Percentiles rank a stretch among this genome's conserved stretches.
Evolutionary conservation across 495 filamentous ascomycete genomes (phyloP).

Genomic region (Oleoguttula mirabilis): DNA sequence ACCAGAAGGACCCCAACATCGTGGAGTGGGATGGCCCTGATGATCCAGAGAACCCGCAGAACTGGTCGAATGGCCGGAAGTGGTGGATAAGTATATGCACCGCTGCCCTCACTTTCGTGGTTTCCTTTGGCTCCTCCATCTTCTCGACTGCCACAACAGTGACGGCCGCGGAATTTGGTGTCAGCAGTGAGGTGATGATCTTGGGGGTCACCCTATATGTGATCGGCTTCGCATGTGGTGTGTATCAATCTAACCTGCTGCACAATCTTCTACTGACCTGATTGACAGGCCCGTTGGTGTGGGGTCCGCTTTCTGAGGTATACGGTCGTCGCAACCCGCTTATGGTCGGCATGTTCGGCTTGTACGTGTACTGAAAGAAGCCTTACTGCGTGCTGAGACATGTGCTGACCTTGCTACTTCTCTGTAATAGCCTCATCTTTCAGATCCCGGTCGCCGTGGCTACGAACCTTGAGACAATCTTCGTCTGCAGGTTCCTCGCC

Average conservation of each 20-base stretch:
- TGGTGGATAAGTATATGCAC: slow-evolving; percentile 25
- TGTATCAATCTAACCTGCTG: too few species aligned
- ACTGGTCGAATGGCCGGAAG: slow-evolving; percentile 15
- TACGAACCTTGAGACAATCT: slow-evolving; percentile 44
- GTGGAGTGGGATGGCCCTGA: slow-evolving; percentile 16
- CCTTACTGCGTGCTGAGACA: too few species aligned
- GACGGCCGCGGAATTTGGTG: slow-evolving; percentile 36
- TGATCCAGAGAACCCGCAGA: slow-evolving; percentile 18
- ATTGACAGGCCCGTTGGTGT: slow-evolving; percentile 35
- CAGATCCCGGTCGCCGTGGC: slow-evolving; percentile 51
- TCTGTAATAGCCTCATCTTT: too few species aligned
- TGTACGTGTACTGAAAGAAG: too few species aligned
- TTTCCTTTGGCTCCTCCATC: slow-evolving; percentile 46
- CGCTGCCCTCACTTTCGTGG: slow-evolving; percentile 42
- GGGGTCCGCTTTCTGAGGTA: slow-evolving; percentile 45
- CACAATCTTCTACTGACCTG: too few species aligned
- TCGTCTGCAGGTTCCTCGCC: slow-evolving; percentile 50
- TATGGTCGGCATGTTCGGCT: slow-evolving; percentile 40
- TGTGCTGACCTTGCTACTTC: too few species aligned
- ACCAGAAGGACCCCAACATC: slow-evolving; percentile 5
- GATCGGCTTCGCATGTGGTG: slow-evolving; percentile 29
- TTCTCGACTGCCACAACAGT: slow-evolving; percentile 39
- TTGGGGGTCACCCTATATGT: slow-evolving; percentile 44
- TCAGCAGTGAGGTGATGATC: slow-evolving; percentile 38
- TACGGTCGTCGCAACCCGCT: slow-evolving; percentile 44